Evolutionary conservation across 2,329 filamentous ascomycete genomes (phyloP), one percentile per base, ranked within the genome.

Genomic region (Talaromyces sp.): DNA sequence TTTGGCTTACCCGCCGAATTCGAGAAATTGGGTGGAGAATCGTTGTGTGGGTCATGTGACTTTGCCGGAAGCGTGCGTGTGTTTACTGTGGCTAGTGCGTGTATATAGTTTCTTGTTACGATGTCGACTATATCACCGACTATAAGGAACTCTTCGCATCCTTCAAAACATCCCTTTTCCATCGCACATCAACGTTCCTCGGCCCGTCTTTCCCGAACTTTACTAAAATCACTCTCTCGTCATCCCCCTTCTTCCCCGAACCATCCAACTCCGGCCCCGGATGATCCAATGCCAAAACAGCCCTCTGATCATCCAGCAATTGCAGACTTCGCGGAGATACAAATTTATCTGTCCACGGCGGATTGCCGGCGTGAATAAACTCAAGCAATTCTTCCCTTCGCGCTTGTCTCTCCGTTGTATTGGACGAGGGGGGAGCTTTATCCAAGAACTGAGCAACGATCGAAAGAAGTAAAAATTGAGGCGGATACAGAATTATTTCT

Each of bases 401-500:
- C 27, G 64, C 79, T 66, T 48, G 75, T 72, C 48, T 75, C 70
- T 35, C 69, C 27, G 1, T 72, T n/a, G 48, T 13, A 24, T 7
- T 8, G 39, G 72, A 52, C 65, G 24, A 27, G 71, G 72, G 39
- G 65, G 59, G 72, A 65, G 54, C 75, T 73, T 76, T 70, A 19
- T 82, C 78, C 10, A 87, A 76, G 66, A 83, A 85, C 3, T 78
- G 77, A 0, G 82, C 75, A 1, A 85, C 76, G 6, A 88, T 74
- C 48, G 82, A 78, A 2, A 87, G 77, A 8, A 89, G 78, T 67
- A 88, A 81, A 73, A 89, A 90, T 73, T 98, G 95, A 0, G 95
- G 95, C 3, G 95, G 95, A 73, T 96, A 97, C 5, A 99, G 80
- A 65, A 96, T 90, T 66, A 97, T 88, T 45, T 90, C 83, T 33